Evolutionary conservation across 1,284 basidiomycete genomes (phyloP).

Genomic region (Heterobasidion annosum): DNA sequence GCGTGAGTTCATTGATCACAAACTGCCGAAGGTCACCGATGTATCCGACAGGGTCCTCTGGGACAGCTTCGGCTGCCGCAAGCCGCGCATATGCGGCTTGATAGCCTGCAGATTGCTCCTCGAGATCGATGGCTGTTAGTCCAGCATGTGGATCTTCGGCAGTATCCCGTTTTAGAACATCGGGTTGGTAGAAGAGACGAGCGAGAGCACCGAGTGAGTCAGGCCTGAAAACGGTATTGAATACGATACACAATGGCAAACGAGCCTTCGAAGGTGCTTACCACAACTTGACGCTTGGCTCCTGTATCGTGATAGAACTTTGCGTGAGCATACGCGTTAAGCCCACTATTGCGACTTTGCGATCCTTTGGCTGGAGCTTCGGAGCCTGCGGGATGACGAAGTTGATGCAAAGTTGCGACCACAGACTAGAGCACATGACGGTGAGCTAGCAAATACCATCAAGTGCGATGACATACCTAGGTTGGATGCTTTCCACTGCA

Average conservation of each 20-base stretch:
- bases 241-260: not conserved
- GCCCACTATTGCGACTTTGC: constrained; percentile 83
- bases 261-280: constrained; percentile 16
- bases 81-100: constrained; percentile 90
- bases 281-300: constrained; percentile 64
- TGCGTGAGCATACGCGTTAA: constrained; percentile 74
- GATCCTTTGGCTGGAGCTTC: constrained; percentile 74
- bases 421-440: constrained; percentile 47
- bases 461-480: constrained; percentile 46
- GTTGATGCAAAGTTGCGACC: constrained; percentile 73
- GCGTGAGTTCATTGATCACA: constrained; percentile 35
- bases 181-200: constrained; percentile 70
- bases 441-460: not conserved
- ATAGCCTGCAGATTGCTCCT: constrained; percentile 85
- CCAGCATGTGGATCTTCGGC: constrained; percentile 49
- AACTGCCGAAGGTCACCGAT: constrained; percentile 47
- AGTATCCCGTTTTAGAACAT: constrained; percentile 48
- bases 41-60: constrained; percentile 52
- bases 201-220: constrained; percentile 61
- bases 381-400: constrained; percentile 80
- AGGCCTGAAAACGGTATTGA: constrained; percentile 36
- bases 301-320: constrained; percentile 58
- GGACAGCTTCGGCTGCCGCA: constrained; percentile 62
- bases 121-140: constrained; percentile 76
- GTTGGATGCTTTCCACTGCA: constrained; percentile 79